phyloP scores from a whole-genome alignment of 768 basidiomycete genomes.

The Rubroboletus pulcherrimus region DNA sequence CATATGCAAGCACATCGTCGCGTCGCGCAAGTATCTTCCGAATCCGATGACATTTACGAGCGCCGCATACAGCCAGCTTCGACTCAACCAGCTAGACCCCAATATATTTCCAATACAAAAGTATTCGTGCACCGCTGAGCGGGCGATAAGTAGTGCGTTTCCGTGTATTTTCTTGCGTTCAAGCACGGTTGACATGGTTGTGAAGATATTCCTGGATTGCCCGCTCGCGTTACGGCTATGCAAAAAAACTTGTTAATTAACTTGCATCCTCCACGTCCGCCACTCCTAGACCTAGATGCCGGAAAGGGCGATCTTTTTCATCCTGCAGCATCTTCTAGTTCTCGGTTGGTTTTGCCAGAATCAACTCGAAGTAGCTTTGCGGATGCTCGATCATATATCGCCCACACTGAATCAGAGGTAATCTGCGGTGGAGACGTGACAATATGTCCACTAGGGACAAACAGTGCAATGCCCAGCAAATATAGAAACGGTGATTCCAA shows the following conservation, averaged over 20 bases:
- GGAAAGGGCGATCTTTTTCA: slow-evolving; percentile 32
- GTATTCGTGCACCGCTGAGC: slow-evolving; percentile 41
- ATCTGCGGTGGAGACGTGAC: slow-evolving; percentile 57
- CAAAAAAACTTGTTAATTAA: slow-evolving; percentile 37
- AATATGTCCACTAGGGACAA: slow-evolving; percentile 82
- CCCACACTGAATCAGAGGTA: not conserved
- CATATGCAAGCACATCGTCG: slow-evolving; percentile 64
- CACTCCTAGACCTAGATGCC: slow-evolving; percentile 31
- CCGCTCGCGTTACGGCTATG: slow-evolving; percentile 43
- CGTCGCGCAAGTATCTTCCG: slow-evolving; percentile 56
- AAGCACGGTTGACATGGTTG: slow-evolving; percentile 5
- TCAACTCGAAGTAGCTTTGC: slow-evolving; percentile 38
- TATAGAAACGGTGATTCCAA: slow-evolving; percentile 74
- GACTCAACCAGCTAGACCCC: slow-evolving; percentile 66
- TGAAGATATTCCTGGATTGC: slow-evolving; percentile 40
- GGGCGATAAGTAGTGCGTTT: slow-evolving; percentile 35
- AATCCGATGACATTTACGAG: slow-evolving; percentile 75
- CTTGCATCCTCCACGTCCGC: slow-evolving; percentile 47
- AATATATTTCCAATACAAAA: slow-evolving; percentile 70
- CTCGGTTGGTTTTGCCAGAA: slow-evolving; percentile 21
- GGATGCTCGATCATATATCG: slow-evolving; percentile 28
- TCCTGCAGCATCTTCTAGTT: slow-evolving; percentile 15
- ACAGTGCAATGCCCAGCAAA: slow-evolving; percentile 79
- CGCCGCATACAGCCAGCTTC: slow-evolving; percentile 66
- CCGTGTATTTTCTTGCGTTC: not conserved